Conservation (phyloP, 305 asterid genomes). For the Solanum aculeatissimum region DNA sequence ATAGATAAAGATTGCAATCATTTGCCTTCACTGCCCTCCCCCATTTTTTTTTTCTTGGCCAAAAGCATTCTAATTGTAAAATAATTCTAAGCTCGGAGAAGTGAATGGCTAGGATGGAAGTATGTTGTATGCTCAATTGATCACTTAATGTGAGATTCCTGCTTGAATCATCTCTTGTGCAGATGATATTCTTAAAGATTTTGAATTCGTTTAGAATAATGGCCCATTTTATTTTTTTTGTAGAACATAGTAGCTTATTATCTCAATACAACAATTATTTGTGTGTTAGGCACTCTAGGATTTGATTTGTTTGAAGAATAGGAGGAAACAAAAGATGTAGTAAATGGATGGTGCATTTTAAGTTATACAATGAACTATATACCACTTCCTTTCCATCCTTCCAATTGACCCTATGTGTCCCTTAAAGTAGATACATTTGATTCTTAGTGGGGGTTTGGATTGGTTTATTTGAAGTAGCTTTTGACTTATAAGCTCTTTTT, state of each 20-base stretch:
- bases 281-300: neutral
- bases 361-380: neutral
- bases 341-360: neutral
- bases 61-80: neutral
- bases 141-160: neutral
- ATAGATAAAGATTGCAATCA: neutral
- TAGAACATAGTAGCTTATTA: neutral
- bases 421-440: neutral
- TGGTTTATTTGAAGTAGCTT: no score
- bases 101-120: neutral
- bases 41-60: neutral
- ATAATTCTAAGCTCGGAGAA: neutral
- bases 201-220: neutral
- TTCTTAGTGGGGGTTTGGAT: neutral
- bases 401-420: neutral
- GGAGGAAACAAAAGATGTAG: neutral
- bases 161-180: neutral
- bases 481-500: no score
- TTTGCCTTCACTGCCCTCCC: neutral
- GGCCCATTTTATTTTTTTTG: neutral
- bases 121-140: neutral
- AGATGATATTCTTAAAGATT: neutral
- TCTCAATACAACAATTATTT: neutral
- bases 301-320: neutral
- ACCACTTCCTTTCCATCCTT: neutral